Conservation (phyloP, 345 rosid species). For the Limnanthes douglasii region DNA sequence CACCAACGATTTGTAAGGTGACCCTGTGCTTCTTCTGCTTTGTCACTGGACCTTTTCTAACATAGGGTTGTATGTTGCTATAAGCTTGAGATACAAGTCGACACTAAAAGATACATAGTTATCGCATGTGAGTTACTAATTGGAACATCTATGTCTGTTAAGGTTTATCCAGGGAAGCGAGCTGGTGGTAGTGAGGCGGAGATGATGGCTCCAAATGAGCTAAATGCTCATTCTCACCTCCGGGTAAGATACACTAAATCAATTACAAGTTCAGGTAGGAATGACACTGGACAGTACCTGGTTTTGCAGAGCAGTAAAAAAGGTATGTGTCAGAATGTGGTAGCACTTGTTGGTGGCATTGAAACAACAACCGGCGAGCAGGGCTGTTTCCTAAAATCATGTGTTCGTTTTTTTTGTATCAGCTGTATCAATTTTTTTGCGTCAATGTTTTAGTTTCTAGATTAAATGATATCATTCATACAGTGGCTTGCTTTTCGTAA, state of each 20-base stretch:
- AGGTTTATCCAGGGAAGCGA: slow-evolving; percentile 91
- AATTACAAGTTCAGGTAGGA: background rate
- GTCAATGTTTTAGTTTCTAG: slow-evolving; percentile 8
- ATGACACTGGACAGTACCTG: no score
- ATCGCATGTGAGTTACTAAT: no score
- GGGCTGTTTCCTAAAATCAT: slow-evolving; percentile 24
- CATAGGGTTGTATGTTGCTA: no score
- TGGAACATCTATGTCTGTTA: slow-evolving; percentile 8
- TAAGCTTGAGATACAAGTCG: no score
- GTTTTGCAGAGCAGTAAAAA: slow-evolving; percentile 43
- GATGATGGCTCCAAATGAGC: slow-evolving; percentile 97
- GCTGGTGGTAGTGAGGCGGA: slow-evolving; percentile 81
- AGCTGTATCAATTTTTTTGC: slow-evolving; percentile 1
- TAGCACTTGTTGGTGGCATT: slow-evolving; percentile 72
- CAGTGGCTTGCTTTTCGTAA: slow-evolving; percentile 93
- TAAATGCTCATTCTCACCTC: slow-evolving; percentile 71
- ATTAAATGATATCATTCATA: slow-evolving; percentile 11
- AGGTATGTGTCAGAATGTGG: slow-evolving; percentile 51
- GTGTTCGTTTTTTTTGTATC: slow-evolving; percentile 8
- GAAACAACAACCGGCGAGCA: slow-evolving; percentile 88
- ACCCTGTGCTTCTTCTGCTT: no score
- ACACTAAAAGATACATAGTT: no score
- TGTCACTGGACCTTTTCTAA: no score
- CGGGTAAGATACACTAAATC: slow-evolving; percentile 54
- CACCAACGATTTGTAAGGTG: slow-evolving; percentile 66